Percentiles rank a stretch among this genome's conserved stretches.
Conservation (phyloP, 2,329 filamentous ascomycete species). For the Fusarium burgessii region DNA sequence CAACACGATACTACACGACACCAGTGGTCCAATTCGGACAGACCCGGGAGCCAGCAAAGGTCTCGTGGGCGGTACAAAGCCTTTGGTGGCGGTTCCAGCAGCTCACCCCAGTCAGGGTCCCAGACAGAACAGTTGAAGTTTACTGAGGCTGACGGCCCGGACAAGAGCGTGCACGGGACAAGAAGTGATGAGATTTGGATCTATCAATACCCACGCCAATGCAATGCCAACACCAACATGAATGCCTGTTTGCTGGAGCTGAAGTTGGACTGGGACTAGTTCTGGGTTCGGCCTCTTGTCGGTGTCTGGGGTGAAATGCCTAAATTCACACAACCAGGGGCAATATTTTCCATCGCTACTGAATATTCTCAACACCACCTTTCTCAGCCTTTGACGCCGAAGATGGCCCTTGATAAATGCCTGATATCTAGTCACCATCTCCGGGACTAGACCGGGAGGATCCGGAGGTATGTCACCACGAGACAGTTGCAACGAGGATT, state of each 20-base stretch:
- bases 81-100: conserved; percentile 46
- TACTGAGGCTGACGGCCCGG: conserved; percentile 25
- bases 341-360: not conserved
- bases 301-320: conserved; percentile 31
- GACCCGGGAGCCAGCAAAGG: conserved; percentile 42
- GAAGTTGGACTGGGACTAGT: conserved; percentile 2
- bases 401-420: conserved; percentile 20
- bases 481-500: conserved; percentile 24
- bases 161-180: conserved; percentile 19
- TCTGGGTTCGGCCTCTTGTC: conserved; percentile 31
- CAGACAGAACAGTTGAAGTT: not conserved
- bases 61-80: conserved; percentile 45
- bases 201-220: conserved; percentile 17
- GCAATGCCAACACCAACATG: not conserved
- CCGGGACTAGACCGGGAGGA: conserved; percentile 40
- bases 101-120: conserved; percentile 31
- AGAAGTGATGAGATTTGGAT: conserved; percentile 32
- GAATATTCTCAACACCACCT: not conserved
- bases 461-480: conserved; percentile 39
- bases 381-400: not conserved
- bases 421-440: conserved; percentile 19
- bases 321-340: conserved; percentile 18
- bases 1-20: conserved; percentile 39
- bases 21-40: conserved; percentile 47
- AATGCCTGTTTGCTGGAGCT: conserved; percentile 20